Evolutionary conservation across 495 filamentous ascomycete genomes (phyloP), one percentile per base, ranked within the genome.

Genomic region (Alectoria sarmentosa): DNA sequence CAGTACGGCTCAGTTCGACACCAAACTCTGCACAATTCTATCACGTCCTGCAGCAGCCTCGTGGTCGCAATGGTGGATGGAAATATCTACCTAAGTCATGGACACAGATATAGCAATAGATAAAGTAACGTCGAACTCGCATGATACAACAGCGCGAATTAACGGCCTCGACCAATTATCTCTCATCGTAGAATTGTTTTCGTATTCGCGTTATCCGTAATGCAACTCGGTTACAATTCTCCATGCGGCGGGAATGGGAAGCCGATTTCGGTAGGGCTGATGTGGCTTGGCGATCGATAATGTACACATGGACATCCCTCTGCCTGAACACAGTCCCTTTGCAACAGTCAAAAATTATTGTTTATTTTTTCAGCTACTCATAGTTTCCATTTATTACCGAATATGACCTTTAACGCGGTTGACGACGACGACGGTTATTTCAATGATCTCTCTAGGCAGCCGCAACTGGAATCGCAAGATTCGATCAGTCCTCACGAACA

Each of bases 391-490:
- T 4, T 3, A 19, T 34, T 1, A 15, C 34, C n/a, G 26, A 58
- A 26, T 6, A 82, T 81, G 79, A 77, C 77, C 23, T 73, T 75
- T 1, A 73, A 73, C 36, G 76, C 77, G 14, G 72, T 73, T 54
- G 79, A 71, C 39, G 71, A 76, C 66, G 71, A 71, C 65, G 75
- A 78, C 17, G 71, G 70, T 58, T 85, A 76, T 72, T 83, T 84
- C 74, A 85, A 86, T 72, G 82, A 84, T 67, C 75, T 82, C 36
- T 78, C 81, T 13, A 78, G 76, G 65, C 79, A 82, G 59, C 74
- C 77, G 42, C 49, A 65, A 14, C 52, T 59, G 26, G 66, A 71
- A 23, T 65, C 71, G 21, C 64, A 71, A 46, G 74, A 75, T 61
- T 60, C 65, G 11, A 52, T 64, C 62, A 74, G 67, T 66, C 70